A percentile compares a stretch with the other conserved stretches of the same genome.
phyloP scores from a whole-genome alignment of 495 filamentous ascomycete species.

The Polyplosphaeria fusca region DNA sequence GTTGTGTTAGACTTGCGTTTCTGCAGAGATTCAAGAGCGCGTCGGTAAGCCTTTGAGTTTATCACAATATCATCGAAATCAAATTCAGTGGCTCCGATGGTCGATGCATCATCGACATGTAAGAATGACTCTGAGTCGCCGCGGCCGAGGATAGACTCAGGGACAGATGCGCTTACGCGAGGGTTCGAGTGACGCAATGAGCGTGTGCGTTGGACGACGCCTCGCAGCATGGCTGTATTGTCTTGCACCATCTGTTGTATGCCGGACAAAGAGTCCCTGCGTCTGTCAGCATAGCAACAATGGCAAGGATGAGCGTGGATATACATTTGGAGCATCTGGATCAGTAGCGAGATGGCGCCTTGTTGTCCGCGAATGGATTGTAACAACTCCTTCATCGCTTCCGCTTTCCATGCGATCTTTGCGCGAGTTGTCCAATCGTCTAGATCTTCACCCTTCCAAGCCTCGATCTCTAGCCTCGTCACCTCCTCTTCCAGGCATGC shows the following conservation, averaged over 20 bases:
- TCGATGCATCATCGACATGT: neutral
- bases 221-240: neutral
- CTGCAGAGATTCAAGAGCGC: neutral
- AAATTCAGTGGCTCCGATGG: constrained; percentile 1
- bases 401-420: neutral
- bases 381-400: constrained; percentile 1
- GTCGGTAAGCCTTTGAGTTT: neutral
- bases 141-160: neutral
- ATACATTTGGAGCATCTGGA: constrained; percentile 4
- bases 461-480: neutral
- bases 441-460: neutral
- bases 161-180: neutral
- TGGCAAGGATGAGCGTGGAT: neutral
- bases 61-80: constrained; percentile 1
- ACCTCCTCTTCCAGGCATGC: constrained; percentile 11
- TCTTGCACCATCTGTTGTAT: neutral
- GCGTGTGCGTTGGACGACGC: neutral
- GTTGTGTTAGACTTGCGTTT: too few relatives aligned
- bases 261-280: neutral
- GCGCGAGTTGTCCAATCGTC: neutral
- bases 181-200: constrained; percentile 1
- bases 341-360: neutral
- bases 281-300: neutral
- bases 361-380: neutral
- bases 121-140: neutral